Conservation (phyloP, 208 protist species). For the Trypanosoma brucei region DNA sequence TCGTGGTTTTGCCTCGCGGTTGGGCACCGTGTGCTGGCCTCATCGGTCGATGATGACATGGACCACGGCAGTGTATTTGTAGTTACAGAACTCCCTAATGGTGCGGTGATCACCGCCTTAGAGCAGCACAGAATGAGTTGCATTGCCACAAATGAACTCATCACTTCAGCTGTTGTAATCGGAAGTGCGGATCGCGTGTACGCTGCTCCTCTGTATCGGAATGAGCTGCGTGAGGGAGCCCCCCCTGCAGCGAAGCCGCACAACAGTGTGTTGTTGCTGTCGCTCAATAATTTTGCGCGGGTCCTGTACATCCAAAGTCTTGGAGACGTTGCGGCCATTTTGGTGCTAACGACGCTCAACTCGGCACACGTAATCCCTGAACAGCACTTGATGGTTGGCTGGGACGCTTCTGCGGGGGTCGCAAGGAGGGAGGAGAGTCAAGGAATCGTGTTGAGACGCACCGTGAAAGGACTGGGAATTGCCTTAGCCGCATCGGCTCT, state of each 20-base stretch:
- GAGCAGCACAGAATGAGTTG: slow-evolving; percentile 3
- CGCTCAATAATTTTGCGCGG: not conserved
- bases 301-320: slow-evolving; percentile 15
- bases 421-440: not conserved
- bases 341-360: slow-evolving; percentile 13
- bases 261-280: not conserved
- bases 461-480: slow-evolving; percentile 26
- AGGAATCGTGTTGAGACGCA: not conserved
- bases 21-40: slow-evolving; percentile 30
- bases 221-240: not conserved
- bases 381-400: not conserved
- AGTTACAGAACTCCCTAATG: slow-evolving; percentile 23
- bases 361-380: slow-evolving; percentile 7
- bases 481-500: slow-evolving; percentile 44
- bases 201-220: not conserved
- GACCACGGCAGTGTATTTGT: not conserved
- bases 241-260: not conserved
- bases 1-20: slow-evolving; percentile 30
- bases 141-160: not conserved
- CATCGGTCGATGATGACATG: not conserved
- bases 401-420: not conserved
- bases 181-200: slow-evolving; percentile 12
- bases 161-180: slow-evolving; percentile 9
- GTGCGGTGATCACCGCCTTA: slow-evolving; percentile 24
- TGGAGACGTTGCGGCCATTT: not conserved